Base-by-base conservation (phyloP, 768 basidiomycete species). In the Mycena galopus region DNA sequence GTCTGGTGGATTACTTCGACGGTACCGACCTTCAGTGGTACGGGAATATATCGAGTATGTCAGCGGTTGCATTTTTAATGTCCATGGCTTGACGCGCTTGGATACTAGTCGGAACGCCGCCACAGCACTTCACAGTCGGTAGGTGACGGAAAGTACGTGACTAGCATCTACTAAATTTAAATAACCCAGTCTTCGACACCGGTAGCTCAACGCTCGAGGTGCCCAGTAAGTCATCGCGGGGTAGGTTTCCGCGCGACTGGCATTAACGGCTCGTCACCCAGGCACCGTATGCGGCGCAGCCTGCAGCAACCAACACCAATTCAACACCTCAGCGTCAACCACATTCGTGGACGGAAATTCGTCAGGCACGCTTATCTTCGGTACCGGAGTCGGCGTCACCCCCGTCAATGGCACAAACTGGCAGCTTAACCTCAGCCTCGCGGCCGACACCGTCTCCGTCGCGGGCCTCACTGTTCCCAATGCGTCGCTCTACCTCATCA, bases 371-470 rank as follows among this genome's bases (percentile, higher is more conserved):
- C 25, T 71, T 23, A 42, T 30, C 29, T 74, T 74, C n/a, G 69
- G 69, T 21, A 74, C 73, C 27, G 73, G 69, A 5, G 57, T 74
- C 5, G 73, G 69, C 60, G 82, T 84, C 29, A 79, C 81, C 50
- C 83, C 83, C 10, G 78, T 82, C 17, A 70, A 56, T 5, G 67
- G 78, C 65, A 68, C 56, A 44, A 67, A 82, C 69, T 82, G 78
- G 72, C 63, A 74, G 39, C 69, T 83, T 39, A 74, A 73, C 16
- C 58, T 82, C 10, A 74, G 73, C 3, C 69, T 60, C 23, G 81
- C 73, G 4, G 71, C 71, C 23, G 83, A 84, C 62, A 79, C 80
- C 19, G 78, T 84, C 30, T 71, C 77, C 17, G 79, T 84, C 53
- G 83, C 79, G 9, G 80, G 78, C 21, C 55, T 81, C 47, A 62